A percentile compares a stretch with the other conserved stretches of the same genome.
Conservation (phyloP, 345 rosid genomes). For the Murraya paniculata region DNA sequence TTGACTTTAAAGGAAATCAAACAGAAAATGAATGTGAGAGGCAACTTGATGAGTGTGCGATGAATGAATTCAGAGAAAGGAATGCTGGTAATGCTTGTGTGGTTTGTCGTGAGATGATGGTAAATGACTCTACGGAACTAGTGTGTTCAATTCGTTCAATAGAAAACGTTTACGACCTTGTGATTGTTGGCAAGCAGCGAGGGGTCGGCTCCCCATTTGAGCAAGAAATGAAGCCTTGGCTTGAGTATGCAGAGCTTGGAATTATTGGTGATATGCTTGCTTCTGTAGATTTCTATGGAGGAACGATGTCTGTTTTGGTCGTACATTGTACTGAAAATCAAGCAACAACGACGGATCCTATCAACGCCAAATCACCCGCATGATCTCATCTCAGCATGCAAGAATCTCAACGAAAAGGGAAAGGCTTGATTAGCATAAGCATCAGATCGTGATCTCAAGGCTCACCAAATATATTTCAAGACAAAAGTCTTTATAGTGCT, state of each 20-base stretch:
- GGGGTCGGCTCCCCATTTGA: neutral
- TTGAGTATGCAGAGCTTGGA: conserved; percentile 35
- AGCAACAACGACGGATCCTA: too few relatives aligned
- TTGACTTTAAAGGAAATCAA: neutral
- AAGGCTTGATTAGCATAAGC: too few relatives aligned
- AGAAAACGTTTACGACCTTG: conserved; percentile 20
- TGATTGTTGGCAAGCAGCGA: conserved; percentile 25
- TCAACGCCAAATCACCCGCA: too few relatives aligned
- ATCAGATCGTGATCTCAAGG: too few relatives aligned
- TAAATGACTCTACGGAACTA: conserved; percentile 6
- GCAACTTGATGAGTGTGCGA: conserved; percentile 14
- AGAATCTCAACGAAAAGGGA: too few relatives aligned
- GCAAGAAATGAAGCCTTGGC: conserved; percentile 29
- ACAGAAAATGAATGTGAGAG: neutral
- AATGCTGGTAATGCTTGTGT: neutral
- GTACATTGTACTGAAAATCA: conserved; percentile 20
- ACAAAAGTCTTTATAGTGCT: too few relatives aligned
- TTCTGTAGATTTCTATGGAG: conserved; percentile 20
- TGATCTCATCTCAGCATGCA: too few relatives aligned
- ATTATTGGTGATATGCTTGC: conserved; percentile 34
- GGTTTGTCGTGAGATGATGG: neutral
- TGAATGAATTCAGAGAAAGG: conserved; percentile 20
- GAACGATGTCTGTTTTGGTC: conserved; percentile 26
- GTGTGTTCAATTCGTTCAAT: conserved; percentile 11
- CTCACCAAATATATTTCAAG: too few relatives aligned